phyloP scores from a whole-genome alignment of 2,329 filamentous ascomycete genomes.

The Hymenotorrendiella dingleyae region DNA sequence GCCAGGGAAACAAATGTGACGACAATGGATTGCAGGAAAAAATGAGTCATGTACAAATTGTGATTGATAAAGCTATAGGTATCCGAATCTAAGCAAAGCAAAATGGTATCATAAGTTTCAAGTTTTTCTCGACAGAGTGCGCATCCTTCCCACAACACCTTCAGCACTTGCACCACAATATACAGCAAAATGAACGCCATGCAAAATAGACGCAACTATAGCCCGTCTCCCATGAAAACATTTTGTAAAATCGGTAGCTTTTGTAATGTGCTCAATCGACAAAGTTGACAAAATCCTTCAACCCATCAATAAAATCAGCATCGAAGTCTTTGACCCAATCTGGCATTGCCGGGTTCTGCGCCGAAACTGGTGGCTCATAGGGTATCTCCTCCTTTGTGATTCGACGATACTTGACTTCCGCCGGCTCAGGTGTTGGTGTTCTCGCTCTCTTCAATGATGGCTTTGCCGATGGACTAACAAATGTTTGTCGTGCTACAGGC shows the following conservation, averaged over 20 bases:
- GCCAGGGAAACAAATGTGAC: too few relatives aligned
- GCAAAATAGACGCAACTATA: not conserved
- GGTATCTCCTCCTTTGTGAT: slow-evolving; percentile 6
- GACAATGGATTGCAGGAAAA: too few relatives aligned
- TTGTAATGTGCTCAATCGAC: slow-evolving; percentile 16
- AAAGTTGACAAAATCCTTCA: slow-evolving; percentile 31
- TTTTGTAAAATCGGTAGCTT: not conserved
- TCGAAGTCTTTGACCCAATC: slow-evolving; percentile 31
- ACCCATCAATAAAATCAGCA: slow-evolving; percentile 26
- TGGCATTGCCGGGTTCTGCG: slow-evolving; percentile 14
- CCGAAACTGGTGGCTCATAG: not conserved
- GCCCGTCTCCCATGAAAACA: not conserved
- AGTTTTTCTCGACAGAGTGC: not conserved
- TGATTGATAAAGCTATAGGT: not conserved
- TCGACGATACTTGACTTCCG: slow-evolving; percentile 17
- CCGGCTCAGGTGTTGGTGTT: slow-evolving; percentile 9
- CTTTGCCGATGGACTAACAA: too few relatives aligned
- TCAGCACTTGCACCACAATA: too few relatives aligned
- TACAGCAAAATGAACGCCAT: not conserved
- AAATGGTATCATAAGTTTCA: slow-evolving; percentile 5
- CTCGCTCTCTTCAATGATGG: slow-evolving; percentile 11
- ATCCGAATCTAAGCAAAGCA: slow-evolving; percentile 3
- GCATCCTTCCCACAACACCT: not conserved
- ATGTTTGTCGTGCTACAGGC: not conserved
- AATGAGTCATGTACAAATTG: too few relatives aligned